Percentiles rank a stretch among this genome's conserved stretches.
phyloP scores from a whole-genome alignment of 371 early-diverging fungal species.

The Mucor saturninus region DNA sequence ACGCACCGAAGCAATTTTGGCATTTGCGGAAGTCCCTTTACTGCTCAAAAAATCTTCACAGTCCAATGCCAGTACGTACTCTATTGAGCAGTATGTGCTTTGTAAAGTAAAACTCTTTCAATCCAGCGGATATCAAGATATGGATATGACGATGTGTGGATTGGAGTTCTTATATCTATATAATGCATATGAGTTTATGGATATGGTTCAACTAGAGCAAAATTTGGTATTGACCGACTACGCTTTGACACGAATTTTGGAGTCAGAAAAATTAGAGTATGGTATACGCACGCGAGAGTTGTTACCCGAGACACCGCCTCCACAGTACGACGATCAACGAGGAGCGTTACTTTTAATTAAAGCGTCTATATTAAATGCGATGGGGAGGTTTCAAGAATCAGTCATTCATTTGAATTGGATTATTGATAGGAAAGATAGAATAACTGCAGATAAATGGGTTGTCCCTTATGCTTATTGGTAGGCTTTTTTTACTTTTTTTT shows the following conservation, averaged over 20 bases:
- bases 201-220: constrained; percentile 36
- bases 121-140: constrained; percentile 53
- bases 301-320: constrained; percentile 48
- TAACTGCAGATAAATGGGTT: constrained; percentile 57
- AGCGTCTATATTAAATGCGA: constrained; percentile 43
- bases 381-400: constrained; percentile 40
- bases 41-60: constrained; percentile 28
- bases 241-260: constrained; percentile 41
- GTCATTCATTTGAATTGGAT: constrained; percentile 64
- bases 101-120: constrained; percentile 58
- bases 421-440: constrained; percentile 53
- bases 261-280: constrained; percentile 48
- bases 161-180: constrained; percentile 63
- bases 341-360: constrained; percentile 46
- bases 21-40: constrained; percentile 41
- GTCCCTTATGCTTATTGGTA: constrained; percentile 66
- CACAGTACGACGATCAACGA: constrained; percentile 46
- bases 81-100: constrained; percentile 61
- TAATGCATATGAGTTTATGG: constrained; percentile 65
- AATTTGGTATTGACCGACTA: constrained; percentile 46
- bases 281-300: constrained; percentile 45
- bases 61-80: constrained; percentile 40
- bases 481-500: constrained; percentile 13
- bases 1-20: constrained; percentile 41
- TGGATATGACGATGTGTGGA: constrained; percentile 57